Evolutionary conservation across 75 land plant species (phyloP).

Genomic region (Pseudotsuga menziesii): DNA sequence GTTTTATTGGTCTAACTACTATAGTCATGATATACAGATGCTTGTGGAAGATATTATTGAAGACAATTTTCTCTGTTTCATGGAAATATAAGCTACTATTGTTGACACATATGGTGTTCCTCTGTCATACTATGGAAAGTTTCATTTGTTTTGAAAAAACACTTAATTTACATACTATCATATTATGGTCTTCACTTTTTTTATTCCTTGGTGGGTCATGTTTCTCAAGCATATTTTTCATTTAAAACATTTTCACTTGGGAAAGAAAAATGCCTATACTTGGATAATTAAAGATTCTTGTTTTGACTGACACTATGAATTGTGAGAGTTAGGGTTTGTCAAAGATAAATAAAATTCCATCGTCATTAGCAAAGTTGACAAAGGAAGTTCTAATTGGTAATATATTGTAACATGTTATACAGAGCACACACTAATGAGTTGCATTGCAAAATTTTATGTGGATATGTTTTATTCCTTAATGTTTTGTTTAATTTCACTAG

Average conservation of each 20-base stretch:
- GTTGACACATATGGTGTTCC: constrained; percentile 68
- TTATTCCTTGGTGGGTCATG: not conserved
- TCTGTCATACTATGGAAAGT: constrained; percentile 53
- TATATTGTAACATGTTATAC: not conserved
- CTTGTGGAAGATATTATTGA: constrained; percentile 86
- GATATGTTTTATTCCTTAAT: not conserved
- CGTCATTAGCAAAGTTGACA: constrained; percentile 59
- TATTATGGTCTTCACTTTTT: too few relatives aligned
- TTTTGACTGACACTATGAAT: not conserved
- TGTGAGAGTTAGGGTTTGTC: constrained; percentile 38
- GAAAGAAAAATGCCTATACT: not conserved
- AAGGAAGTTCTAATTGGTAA: constrained; percentile 28
- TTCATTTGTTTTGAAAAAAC: too few relatives aligned
- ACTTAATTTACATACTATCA: too few relatives aligned
- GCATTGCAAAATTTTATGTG: not conserved
- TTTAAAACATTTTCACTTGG: not conserved
- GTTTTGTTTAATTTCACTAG: not conserved
- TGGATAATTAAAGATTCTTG: not conserved
- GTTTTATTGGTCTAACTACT: not conserved
- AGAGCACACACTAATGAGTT: not conserved
- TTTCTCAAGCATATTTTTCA: not conserved
- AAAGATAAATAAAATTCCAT: constrained; percentile 53
- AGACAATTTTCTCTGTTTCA: constrained; percentile 52
- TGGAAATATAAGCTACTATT: constrained; percentile 61
- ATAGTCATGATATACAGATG: constrained; percentile 50